A percentile compares a stretch with the other conserved stretches of the same genome.
Evolutionary conservation across 2,329 filamentous ascomycete genomes (phyloP).

Genomic region (Neopestalotiopsis rosae): DNA sequence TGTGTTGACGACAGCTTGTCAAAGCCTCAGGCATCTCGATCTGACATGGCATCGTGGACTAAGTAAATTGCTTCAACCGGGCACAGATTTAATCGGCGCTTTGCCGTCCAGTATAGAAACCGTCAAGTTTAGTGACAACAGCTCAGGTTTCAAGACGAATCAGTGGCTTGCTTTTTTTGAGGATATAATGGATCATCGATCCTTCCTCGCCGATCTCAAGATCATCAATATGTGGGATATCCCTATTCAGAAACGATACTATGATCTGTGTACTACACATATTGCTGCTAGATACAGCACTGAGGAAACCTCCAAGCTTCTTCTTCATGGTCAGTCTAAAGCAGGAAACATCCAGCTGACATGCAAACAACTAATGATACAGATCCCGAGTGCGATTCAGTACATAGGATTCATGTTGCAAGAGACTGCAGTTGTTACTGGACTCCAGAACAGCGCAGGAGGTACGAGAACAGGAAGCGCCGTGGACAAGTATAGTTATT

Average conservation of each 20-base stretch:
- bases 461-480: slow-evolving; percentile 11
- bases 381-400: slow-evolving; percentile 8
- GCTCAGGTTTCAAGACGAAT: not conserved
- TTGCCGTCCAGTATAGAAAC: not conserved
- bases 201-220: not conserved
- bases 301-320: not conserved
- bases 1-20: not conserved
- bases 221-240: slow-evolving; percentile 7
- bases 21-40: not conserved
- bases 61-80: not conserved
- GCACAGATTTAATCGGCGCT: not conserved
- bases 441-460: not conserved
- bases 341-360: not conserved
- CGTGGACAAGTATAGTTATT: slow-evolving; percentile 1
- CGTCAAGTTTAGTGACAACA: not conserved
- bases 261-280: not conserved
- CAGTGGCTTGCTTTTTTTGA: not conserved
- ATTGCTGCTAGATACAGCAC: not conserved
- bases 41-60: not conserved
- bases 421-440: slow-evolving; percentile 4
- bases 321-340: slow-evolving; percentile 3
- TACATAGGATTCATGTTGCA: not conserved
- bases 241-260: not conserved
- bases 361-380: not conserved
- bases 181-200: not conserved